Evolutionary conservation across 495 filamentous ascomycete genomes (phyloP), one percentile per base, ranked within the genome.

Genomic region (Massariosphaeria phaeospora): DNA sequence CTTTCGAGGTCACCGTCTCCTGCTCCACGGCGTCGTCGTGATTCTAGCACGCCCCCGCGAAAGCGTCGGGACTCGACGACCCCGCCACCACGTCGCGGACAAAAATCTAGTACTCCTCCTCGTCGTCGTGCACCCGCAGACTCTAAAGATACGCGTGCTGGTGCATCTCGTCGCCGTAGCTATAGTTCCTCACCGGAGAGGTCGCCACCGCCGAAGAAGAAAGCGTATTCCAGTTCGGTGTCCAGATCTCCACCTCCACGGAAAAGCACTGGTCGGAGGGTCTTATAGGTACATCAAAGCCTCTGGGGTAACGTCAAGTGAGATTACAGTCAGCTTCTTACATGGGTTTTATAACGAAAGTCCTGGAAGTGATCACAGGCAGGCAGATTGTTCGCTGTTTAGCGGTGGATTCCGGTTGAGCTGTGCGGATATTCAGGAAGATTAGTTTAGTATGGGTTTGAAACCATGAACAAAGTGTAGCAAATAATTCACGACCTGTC

Each of bases 21-120:
- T n/a, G n/a, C 49, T 43, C 26, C 43, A 35, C 46, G 38, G 8
- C 55, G 55, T 26, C 48, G 56, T 11, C n/a, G 49, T 17, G 48
- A 59, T 17, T 47, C 47, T 20, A 35, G 23, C 40, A 38, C 26
- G 20, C 48, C 47, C 13, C 41, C 47, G 3, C 55, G 33, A 8
- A 29, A 17, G 9, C 45, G 45, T 10, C 41, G 52, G 8, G 26
- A 31, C 38, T 23, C 40, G 2, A 21, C 3, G 5, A 24, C n/a
- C 20, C 53, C 48, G 6, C 48, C 55, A 13, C 55, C 21, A 11
- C 47, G 47, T 26, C 34, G 34, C 20, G 13, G 5, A 4, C 34
- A 12, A 38, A 13, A 13, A 8, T 33, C 30, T 8, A 13, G 13
- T 13, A 33, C 8, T n/a, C n/a, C n/a, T n/a, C n/a, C n/a, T n/a